Base-by-base conservation (phyloP, 768 basidiomycete genomes). In the Pisolithus tinctorius region DNA sequence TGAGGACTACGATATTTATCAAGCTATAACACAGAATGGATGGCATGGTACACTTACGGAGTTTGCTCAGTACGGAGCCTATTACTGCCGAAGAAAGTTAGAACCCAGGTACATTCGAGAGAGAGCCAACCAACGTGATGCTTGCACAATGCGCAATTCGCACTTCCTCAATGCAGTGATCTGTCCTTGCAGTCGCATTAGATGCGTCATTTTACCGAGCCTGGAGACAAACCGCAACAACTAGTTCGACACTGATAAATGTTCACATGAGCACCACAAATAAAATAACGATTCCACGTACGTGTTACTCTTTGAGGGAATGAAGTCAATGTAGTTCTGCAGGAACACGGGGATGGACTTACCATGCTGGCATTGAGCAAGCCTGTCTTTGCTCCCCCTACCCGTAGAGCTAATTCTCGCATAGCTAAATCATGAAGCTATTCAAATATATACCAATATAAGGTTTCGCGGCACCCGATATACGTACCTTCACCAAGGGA, bases 301-400 rank as follows among this genome's bases (percentile, higher is more conserved):
- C 83, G 65, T 64, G 81, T 88, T 88, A 49, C 80, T 83, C 86
- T 88, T 45, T 5, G 44, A 6, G 23, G 30, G 10, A 34, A 36
- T 17, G n/a, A 9, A 13, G 23, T 47, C 45, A 47, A 9, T 20
- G 13, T 9, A 31, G 8, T 17, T 11, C 31, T 23, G 14, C 14
- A 14, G n/a, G 6, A 26, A 2, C 31, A 23, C 45, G 17, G 31
- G 13, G 9, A 23, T 27, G 11, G 13, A 61, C 77, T 46, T 63
- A 88, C 86, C 81, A 89, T 72, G 64, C 82, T 88, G 39, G 87
- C 88, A 57, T 92, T 92, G 30, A 93, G 69, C 17, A 94, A 72
- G 0, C 88, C 91, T 0, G 88, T 82, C 59, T 80, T 83, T 14
- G 84, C 72, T 20, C 87, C 86, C 3, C 90, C 91, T 25, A 92